Evolutionary conservation across 768 basidiomycete species (phyloP), one percentile per base, ranked within the genome.

Genomic region (Mycena olivaceomarginata): DNA sequence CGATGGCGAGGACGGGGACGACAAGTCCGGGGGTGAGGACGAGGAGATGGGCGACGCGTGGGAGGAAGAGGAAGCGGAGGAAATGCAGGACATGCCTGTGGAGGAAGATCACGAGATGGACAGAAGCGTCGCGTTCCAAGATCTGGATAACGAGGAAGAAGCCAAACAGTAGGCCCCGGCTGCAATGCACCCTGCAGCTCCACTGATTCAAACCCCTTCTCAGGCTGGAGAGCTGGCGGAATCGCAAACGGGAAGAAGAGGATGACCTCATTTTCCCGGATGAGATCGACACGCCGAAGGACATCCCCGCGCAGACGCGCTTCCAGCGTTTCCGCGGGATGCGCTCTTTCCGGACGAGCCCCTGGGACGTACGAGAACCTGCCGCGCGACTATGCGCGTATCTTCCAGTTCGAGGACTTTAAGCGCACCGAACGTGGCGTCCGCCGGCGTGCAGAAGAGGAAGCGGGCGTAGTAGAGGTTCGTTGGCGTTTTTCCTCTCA

Each of bases 351-450:
- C 89, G 98, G 48, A 99, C 98, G 8, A 97, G 96, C 83, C 96
- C 96, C 48, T 99, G 98, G 98, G 98, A 99, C 84, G 10, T 99
- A 95, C 81, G 98, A 99, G 85, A 98, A 98, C 82, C 89, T 99
- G 13, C 98, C 98, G 15, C 87, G 94, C 67, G 97, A 99, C 83
- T 99, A 99, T 82, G 97, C 95, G 3, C 91, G 95, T 56, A 98
- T 99, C 80, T 99, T 99, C 87, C 96, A 97, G 84, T 98, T 99
- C 82, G 97, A 99, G 85, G 96, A 98, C 81, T 98, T 95, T 87
- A 95, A 93, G 83, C 91, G 94, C 22, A 98, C 97, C 7, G 94
- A 96, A 81, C 89, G 94, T 13, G 89, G 88, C 59, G 91, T 97
- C 46, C 91, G 90, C 70, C 89, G 93, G 74, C 88, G 91, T 68